Percentiles rank a stretch among this genome's conserved stretches.
phyloP scores from a whole-genome alignment of 805 yeast species.

The Teunomyces funiuensis region DNA sequence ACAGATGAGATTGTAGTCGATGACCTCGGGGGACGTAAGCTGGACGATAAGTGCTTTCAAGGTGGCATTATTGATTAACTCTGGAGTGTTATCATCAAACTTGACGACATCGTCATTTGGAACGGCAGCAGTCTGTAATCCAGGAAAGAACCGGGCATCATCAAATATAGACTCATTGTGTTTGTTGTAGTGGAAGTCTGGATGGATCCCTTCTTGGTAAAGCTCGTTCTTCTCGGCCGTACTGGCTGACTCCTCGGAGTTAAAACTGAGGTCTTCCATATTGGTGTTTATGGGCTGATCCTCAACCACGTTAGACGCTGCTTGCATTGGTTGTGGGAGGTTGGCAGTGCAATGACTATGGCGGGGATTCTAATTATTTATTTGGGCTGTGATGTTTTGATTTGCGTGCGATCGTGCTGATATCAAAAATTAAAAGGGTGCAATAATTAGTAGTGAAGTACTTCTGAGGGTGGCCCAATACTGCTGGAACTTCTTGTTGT shows the following conservation, averaged over 20 bases:
- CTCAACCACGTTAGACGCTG: conserved; percentile 1
- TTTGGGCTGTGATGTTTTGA: not conserved
- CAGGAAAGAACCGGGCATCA: conserved; percentile 35
- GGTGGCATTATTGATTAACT: conserved; percentile 37
- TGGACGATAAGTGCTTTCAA: conserved; percentile 54
- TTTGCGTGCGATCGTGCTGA: not conserved
- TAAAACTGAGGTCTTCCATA: conserved; percentile 2
- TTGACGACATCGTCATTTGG: conserved; percentile 25
- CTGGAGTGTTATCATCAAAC: conserved; percentile 34
- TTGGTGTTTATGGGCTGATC: not conserved
- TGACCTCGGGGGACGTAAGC: conserved; percentile 66
- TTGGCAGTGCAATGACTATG: not conserved
- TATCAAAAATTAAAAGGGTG: not conserved
- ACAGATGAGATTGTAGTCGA: conserved; percentile 75
- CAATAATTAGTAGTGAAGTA: not conserved
- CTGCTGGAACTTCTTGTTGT: no score
- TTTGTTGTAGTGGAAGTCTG: conserved; percentile 30
- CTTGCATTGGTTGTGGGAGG: not conserved
- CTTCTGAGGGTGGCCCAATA: no score
- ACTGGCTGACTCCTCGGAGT: not conserved
- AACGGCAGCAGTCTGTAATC: conserved; percentile 19
- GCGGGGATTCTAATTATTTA: not conserved
- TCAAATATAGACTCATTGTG: conserved; percentile 41
- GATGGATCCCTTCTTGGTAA: conserved; percentile 10
- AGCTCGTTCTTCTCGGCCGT: not conserved